phyloP scores from a whole-genome alignment of 257 asterid species.

The Salvia rosmarinus region DNA sequence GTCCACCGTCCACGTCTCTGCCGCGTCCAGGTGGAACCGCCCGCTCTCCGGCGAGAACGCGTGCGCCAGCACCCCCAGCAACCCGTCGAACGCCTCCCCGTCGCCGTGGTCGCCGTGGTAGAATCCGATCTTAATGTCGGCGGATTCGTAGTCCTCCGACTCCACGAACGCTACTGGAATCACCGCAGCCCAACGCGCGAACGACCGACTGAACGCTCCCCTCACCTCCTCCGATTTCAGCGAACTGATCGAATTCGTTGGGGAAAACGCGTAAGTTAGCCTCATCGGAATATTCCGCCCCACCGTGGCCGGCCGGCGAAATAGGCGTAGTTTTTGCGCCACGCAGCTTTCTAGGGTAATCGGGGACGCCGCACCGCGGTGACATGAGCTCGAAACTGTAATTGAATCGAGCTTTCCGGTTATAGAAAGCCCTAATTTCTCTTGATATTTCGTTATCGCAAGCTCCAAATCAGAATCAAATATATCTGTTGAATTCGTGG shows the following conservation, averaged over 20 bases:
- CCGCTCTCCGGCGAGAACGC: conserved; percentile 90
- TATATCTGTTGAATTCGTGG: conserved; percentile 38
- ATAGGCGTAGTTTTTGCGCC: conserved; percentile 43
- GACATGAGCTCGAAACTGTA: conserved; percentile 52
- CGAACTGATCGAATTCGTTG: conserved; percentile 36
- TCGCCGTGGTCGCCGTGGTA: conserved; percentile 82
- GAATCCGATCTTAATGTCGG: conserved; percentile 81
- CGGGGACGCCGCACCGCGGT: conserved; percentile 78
- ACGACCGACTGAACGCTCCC: conserved; percentile 57
- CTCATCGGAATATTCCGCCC: conserved; percentile 61
- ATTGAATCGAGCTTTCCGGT: conserved; percentile 50
- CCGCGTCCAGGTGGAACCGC: conserved; percentile 82
- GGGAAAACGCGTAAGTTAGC: conserved; percentile 68
- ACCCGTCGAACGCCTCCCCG: conserved; percentile 84
- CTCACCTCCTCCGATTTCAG: conserved; percentile 40
- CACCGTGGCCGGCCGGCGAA: conserved; percentile 74
- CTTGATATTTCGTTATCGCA: conserved; percentile 61
- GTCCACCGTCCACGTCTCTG: conserved; percentile 91
- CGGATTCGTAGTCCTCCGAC: conserved; percentile 55
- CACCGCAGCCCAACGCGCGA: conserved; percentile 72
- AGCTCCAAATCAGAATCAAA: conserved; percentile 57
- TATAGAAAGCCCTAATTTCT: conserved; percentile 47
- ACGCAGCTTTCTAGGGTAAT: conserved; percentile 29
- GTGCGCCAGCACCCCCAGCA: conserved; percentile 79
- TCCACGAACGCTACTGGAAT: conserved; percentile 61